A percentile compares a stretch with the other conserved stretches of the same genome.
Conservation (phyloP, 1,139 yeast genomes). For the Suhomyces bolitotheri region DNA sequence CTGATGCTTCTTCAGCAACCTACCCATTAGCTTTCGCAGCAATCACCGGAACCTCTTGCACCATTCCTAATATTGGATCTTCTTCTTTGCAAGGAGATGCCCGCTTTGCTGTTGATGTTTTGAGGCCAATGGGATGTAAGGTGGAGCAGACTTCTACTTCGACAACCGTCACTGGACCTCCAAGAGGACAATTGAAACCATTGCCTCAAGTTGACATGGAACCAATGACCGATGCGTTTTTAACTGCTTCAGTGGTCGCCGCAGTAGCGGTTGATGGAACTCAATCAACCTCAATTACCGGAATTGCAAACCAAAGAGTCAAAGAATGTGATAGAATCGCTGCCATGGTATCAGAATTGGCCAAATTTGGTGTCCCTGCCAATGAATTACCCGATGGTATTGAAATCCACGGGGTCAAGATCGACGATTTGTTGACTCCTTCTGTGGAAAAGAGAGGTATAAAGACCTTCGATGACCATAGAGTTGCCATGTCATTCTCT, state of each 20-base stretch:
- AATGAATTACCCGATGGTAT: constrained; percentile 91
- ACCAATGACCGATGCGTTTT: constrained; percentile 98
- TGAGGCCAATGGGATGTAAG: constrained; percentile 91
- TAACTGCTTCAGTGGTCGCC: constrained; percentile 96
- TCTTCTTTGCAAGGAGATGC: constrained; percentile 97
- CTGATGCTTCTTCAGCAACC: constrained; percentile 99
- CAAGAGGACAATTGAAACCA: constrained; percentile 65
- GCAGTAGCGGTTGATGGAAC: constrained; percentile 66
- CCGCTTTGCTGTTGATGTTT: constrained; percentile 88
- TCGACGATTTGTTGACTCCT: constrained; percentile 52
- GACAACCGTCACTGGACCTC: constrained; percentile 91
- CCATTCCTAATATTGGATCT: constrained; percentile 92
- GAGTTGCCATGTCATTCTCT: constrained; percentile 98
- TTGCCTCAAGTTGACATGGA: constrained; percentile 89
- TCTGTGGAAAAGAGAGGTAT: constrained; percentile 52
- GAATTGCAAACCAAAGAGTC: constrained; percentile 97
- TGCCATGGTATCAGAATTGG: constrained; percentile 88
- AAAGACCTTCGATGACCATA: constrained; percentile 87
- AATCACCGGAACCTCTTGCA: constrained; percentile 89
- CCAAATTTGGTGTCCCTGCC: constrained; percentile 85
- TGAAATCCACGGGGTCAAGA: constrained; percentile 69
- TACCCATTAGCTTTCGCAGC: constrained; percentile 98
- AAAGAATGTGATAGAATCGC: constrained; percentile 95
- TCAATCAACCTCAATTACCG: constrained; percentile 76
- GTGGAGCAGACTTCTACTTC: constrained; percentile 81